Percentiles rank a stretch among this genome's conserved stretches.
Conservation (phyloP, 164 flowering plant species). For the Berberis thunbergii region DNA sequence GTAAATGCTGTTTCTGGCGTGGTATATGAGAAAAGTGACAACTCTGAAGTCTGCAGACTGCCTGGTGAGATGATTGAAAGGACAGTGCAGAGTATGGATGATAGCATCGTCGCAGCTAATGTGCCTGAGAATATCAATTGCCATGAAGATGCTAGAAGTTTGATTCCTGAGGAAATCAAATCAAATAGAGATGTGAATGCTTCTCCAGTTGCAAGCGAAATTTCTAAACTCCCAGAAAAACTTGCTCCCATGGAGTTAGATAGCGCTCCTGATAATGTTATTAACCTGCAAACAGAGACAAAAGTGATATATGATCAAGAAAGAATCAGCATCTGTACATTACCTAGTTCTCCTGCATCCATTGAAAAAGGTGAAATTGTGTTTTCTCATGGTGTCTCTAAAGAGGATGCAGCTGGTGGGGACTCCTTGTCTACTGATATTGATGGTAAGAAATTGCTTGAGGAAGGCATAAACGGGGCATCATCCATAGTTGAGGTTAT, state of each 20-base stretch:
- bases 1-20: conserved; percentile 4
- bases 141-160: conserved; percentile 1
- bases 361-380: no score
- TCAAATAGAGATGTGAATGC: no score
- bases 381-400: no score
- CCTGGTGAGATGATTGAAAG: neutral
- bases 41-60: neutral
- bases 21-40: conserved; percentile 2
- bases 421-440: no score
- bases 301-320: conserved; percentile 8
- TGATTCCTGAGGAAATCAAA: neutral
- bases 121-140: neutral
- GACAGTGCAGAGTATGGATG: conserved; percentile 1
- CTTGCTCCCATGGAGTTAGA: neutral
- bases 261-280: neutral
- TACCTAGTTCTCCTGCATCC: no score
- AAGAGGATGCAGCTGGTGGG: no score
- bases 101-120: conserved; percentile 1
- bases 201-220: neutral
- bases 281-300: neutral
- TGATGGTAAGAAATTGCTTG: no score
- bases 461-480: no score
- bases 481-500: no score
- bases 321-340: neutral
- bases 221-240: neutral